These are phyloP conservation scores for Fabrea salina DNA, from an alignment of 169 alveolate genomes.

Conservation along the genomic window DNA sequence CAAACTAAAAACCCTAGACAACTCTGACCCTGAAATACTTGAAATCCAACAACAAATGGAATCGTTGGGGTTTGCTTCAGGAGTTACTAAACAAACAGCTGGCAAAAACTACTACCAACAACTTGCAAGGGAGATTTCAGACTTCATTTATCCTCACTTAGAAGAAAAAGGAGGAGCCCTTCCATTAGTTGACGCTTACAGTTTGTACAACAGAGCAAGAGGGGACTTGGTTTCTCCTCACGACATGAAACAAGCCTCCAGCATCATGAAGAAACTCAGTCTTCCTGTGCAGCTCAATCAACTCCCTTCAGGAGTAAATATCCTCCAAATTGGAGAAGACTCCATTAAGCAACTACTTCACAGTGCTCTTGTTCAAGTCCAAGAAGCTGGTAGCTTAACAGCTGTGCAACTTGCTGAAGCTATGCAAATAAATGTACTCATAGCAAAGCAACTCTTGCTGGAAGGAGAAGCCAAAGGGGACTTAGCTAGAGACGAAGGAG, in stretches of 20 bases:
- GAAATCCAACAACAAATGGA: constrained; percentile 61
- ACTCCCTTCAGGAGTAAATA: not conserved
- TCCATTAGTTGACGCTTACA: constrained; percentile 64
- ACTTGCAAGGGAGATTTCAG: constrained; percentile 63
- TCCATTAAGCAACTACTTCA: not conserved
- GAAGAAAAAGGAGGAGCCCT: constrained; percentile 61
- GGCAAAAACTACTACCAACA: constrained; percentile 64
- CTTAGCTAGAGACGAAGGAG: constrained; percentile 10
- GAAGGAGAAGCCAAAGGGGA: not conserved
- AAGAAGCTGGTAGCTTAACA: not conserved
- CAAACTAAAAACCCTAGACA: constrained; percentile 41
- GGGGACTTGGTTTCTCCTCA: constrained; percentile 65
- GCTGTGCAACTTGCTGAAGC: not conserved
- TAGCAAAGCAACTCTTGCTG: constrained; percentile 10
- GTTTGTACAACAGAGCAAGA: constrained; percentile 77
- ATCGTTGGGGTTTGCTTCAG: constrained; percentile 60
- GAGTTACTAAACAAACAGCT: constrained; percentile 62
- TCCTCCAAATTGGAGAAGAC: not conserved
- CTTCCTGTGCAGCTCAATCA: not conserved
- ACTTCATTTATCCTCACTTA: constrained; percentile 43
- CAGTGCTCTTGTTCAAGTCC: not conserved
- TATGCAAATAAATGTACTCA: not conserved
- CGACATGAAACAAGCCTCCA: constrained; percentile 60
- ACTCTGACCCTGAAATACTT: constrained; percentile 47
- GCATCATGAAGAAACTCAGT: not conserved